These are phyloP conservation scores for Solanum clarkiae DNA, from an alignment of 257 asterid genomes.

Conservation along the genomic window DNA sequence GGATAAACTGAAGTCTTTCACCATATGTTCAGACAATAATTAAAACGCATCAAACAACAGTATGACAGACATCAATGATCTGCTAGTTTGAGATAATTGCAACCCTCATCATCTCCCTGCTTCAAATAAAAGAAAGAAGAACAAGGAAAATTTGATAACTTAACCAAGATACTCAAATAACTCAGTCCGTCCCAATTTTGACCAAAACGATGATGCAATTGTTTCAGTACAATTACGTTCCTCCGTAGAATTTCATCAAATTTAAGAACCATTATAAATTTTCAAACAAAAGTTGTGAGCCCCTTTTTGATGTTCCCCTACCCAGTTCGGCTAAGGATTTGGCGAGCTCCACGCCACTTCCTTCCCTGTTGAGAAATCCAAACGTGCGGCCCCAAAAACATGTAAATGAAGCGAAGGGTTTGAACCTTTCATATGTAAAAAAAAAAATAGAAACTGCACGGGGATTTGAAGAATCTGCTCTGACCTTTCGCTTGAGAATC, in stretches of 20 bases:
- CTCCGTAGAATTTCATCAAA: not conserved
- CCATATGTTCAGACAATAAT: not conserved
- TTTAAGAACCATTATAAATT: not conserved
- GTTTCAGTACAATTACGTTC: not conserved
- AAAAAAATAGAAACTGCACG: not conserved
- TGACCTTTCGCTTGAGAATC: constrained; percentile 84
- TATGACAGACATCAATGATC: not conserved
- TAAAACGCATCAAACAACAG: not conserved
- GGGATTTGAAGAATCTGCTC: not conserved
- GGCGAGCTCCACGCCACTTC: not conserved
- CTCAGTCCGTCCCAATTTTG: not conserved
- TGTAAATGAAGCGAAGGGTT: not conserved
- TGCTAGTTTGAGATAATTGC: not conserved
- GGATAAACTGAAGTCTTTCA: not conserved
- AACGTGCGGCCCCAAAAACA: not conserved
- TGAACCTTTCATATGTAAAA: not conserved
- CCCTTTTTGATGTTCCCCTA: not conserved
- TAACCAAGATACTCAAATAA: not conserved
- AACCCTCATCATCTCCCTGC: not conserved
- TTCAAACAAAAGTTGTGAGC: not conserved
- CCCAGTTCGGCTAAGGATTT: not conserved
- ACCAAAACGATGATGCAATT: not conserved
- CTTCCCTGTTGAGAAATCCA: not conserved
- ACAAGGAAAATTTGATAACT: not conserved
- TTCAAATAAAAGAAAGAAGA: not conserved